Evolutionary conservation across 495 filamentous ascomycete species (phyloP), one percentile per base, ranked within the genome.

Genomic region (Tuber brumale): DNA sequence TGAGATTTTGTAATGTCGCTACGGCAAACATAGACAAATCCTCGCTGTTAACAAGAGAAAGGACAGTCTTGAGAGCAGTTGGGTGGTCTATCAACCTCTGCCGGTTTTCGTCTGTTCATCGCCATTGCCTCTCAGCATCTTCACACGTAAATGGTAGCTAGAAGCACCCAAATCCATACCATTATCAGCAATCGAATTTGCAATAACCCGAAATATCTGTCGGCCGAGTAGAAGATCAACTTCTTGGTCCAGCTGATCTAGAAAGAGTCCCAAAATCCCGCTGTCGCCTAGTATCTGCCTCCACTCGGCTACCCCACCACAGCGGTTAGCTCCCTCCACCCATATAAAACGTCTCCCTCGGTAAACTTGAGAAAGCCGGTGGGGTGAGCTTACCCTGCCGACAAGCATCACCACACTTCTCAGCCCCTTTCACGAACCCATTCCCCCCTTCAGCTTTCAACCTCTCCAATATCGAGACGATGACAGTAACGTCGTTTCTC

Each of bases 181-280:
- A 74, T 89, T 91, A 81, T 95, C 93, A 69, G 92, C 92, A 83
- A 92, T 94, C n/a, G 89, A 89, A 83, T 95, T 95, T 3, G 91
- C 93, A 80, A 94, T 85, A 39, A 95, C 77, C 23, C 92, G 89
- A 44, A 95, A 84, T 42, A 88, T 86, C 2, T 80, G 76, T 14
- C 86, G 45, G 3, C 57, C 73, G 10, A 88, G 83, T 45, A 86
- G 76, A 43, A 87, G 72, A 44, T 77, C 76, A 31, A 82, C 74
- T 19, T 87, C 83, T 37, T 82, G 75, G 2, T 83, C 83, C 69
- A 92, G 78, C 8, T 90, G 77, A 27, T 85, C 80, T 16, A 93
- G 85, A 78, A 92, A 92, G 76, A 93, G 91, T 5, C 86, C 85
- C 37, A 95, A 82, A 27, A 94, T 84, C 0, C 91, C 92, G 16